These are phyloP conservation scores for Actinidia chinensis DNA, from an alignment of 179 eudicot genomes.

Conservation along the genomic window DNA sequence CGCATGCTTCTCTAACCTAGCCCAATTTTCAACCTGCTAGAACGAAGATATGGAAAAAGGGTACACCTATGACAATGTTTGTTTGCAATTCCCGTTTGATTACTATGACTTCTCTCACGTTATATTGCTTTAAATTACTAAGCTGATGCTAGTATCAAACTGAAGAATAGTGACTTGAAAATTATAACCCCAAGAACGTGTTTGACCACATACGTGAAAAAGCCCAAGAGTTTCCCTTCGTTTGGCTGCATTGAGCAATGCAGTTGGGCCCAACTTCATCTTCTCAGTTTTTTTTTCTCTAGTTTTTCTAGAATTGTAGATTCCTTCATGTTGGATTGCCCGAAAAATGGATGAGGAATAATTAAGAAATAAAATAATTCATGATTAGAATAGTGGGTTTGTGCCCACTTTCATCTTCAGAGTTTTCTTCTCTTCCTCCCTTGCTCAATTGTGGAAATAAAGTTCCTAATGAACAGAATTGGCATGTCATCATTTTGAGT, in stretches of 20 bases:
- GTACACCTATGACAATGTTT: slow-evolving; percentile 26
- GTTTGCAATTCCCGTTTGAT: slow-evolving; percentile 1
- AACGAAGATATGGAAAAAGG: slow-evolving; percentile 76
- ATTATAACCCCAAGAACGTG: slow-evolving; percentile 44
- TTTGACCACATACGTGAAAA: slow-evolving; percentile 72
- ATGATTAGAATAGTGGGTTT: too few relatives aligned
- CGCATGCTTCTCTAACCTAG: slow-evolving; percentile 37
- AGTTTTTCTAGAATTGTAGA: too few relatives aligned
- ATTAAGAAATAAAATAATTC: too few relatives aligned
- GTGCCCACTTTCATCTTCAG: too few relatives aligned
- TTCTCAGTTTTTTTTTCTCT: too few relatives aligned
- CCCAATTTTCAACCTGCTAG: slow-evolving; percentile 83
- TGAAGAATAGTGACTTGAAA: slow-evolving; percentile 51
- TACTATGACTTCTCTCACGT: slow-evolving; percentile 21
- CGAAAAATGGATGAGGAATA: too few relatives aligned
- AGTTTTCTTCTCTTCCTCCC: too few relatives aligned
- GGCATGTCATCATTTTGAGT: too few relatives aligned
- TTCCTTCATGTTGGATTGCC: too few relatives aligned
- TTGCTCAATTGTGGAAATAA: too few relatives aligned
- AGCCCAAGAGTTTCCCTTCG: slow-evolving; percentile 63
- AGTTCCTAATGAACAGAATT: too few relatives aligned
- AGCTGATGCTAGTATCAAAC: slow-evolving; percentile 36
- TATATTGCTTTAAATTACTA: slow-evolving; percentile 15
- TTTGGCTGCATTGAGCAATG: slow-evolving; percentile 39
- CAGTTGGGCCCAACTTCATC: too few relatives aligned